phyloP scores from a whole-genome alignment of 352 stramenopile species.

The Phytophthora idaei region DNA sequence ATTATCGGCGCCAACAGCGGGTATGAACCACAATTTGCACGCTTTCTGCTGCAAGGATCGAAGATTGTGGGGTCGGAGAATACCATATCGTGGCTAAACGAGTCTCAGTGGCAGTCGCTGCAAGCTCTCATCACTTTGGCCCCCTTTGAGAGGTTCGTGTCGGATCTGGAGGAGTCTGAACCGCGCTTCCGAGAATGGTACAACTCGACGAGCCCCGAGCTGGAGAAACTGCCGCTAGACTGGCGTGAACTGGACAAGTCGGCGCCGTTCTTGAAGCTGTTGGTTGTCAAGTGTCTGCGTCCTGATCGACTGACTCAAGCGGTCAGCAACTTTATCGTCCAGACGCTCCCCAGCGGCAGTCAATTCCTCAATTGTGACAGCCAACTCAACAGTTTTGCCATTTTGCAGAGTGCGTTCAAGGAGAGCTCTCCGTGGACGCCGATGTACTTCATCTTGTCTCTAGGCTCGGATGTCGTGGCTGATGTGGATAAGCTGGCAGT shows the following conservation, averaged over 20 bases:
- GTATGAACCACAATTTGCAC: slow-evolving; percentile 75
- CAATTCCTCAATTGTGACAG: slow-evolving; percentile 87
- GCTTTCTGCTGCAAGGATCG: slow-evolving; percentile 82
- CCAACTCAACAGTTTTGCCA: slow-evolving; percentile 94
- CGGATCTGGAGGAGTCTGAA: slow-evolving; percentile 90
- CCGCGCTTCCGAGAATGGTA: slow-evolving; percentile 94
- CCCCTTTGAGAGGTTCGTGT: slow-evolving; percentile 86
- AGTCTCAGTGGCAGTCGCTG: slow-evolving; percentile 86
- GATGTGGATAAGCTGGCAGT: slow-evolving; percentile 95
- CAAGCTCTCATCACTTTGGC: slow-evolving; percentile 79
- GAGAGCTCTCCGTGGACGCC: slow-evolving; percentile 96
- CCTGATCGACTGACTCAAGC: slow-evolving; percentile 94
- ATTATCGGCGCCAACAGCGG: slow-evolving; percentile 66
- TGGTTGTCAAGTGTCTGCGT: slow-evolving; percentile 94
- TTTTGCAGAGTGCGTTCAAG: slow-evolving; percentile 93
- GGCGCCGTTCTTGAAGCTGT: slow-evolving; percentile 91
- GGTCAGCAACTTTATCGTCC: slow-evolving; percentile 93
- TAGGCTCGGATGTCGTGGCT: slow-evolving; percentile 95
- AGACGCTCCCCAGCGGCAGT: slow-evolving; percentile 72
- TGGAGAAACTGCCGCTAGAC: slow-evolving; percentile 90
- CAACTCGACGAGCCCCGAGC: slow-evolving; percentile 82
- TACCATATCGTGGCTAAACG: slow-evolving; percentile 82
- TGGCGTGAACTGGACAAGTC: slow-evolving; percentile 93
- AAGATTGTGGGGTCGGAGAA: slow-evolving; percentile 74
- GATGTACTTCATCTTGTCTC: slow-evolving; percentile 97